Conservation (phyloP, 1,284 basidiomycete species). For the Cronartium quercuum region DNA sequence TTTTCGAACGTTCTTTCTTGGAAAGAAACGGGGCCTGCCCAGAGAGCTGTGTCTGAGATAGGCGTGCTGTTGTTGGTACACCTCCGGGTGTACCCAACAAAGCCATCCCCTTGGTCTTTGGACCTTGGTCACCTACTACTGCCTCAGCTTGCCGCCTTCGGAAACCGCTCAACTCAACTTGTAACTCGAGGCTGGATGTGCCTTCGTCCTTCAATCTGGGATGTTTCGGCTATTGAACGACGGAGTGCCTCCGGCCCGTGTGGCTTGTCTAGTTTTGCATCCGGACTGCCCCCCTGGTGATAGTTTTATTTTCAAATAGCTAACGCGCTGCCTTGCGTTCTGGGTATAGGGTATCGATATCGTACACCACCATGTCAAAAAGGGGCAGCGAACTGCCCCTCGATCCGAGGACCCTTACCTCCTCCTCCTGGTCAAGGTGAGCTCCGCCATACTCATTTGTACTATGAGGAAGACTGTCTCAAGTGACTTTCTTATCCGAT, state of each 20-base stretch:
- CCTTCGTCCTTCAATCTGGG: background rate
- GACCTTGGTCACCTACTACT: background rate
- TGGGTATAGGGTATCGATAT: conserved; percentile 86
- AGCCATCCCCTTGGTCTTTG: background rate
- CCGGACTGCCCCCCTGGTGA: background rate
- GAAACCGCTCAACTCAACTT: background rate
- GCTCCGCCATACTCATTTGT: conserved; percentile 40
- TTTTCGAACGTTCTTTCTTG: background rate
- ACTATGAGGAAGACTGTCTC: background rate
- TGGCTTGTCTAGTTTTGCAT: background rate
- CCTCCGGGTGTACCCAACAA: background rate
- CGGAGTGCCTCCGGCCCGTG: background rate
- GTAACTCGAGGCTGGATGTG: background rate
- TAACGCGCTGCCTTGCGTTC: no score
- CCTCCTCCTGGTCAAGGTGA: conserved; percentile 93
- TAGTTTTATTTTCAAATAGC: background rate
- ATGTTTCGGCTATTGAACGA: background rate
- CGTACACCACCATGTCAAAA: conserved; percentile 96
- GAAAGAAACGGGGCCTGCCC: conserved; percentile 5
- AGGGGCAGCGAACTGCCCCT: conserved; percentile 86
- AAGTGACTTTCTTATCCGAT: background rate
- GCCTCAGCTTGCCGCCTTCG: background rate
- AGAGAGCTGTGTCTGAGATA: background rate
- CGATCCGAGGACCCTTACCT: conserved; percentile 99
- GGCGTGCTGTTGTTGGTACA: conserved; percentile 11